Base-by-base conservation (phyloP, 768 basidiomycete genomes). In the Cytidiella melzeri region DNA sequence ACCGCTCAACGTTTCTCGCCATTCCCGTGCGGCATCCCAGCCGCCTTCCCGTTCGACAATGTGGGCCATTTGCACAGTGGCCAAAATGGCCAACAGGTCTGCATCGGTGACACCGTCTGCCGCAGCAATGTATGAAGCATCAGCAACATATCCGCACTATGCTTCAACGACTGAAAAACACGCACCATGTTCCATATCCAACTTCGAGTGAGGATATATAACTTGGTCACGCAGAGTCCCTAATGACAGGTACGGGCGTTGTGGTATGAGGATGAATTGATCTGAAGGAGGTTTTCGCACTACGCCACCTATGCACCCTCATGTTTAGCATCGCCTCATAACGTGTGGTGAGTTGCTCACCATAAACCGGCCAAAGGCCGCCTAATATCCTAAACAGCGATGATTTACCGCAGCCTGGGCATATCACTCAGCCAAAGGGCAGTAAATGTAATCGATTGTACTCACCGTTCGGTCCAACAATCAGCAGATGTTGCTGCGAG, bases 41-140 rank as follows among this genome's bases (percentile, higher is more conserved):
- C 95, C 95, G n/a, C 95, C 95, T 67, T 98, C 95, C 21, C 93
- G 79, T 59, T 91, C 88, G 5, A 97, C 88, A 42, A 97, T 79
- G 59, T 73, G 69, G 36, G 83, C 83, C 83, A 98, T 90, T 54
- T 92, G 82, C 24, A 99, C 86, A 11, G 83, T 73, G 6, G 78
- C 68, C 36, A 99, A 72, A 44, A 96, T 83, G 21, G 67, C 58
- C 18, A 86, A 69, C 36, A 98, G 71, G 56, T 93, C 81, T 0
- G 71, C 68, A 60, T 99, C 95, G 15, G 81, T 84, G 30, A 83
- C 67, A 5, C 84, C 84, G 19, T 84, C 84, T 83, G 57, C n/a
- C n/a, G n/a, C n/a, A 20, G 53, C 30, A 37, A 7, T 7, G 7
- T 38, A 40, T 40, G 36, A n/a, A 18, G 26, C 15, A 18, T 41